Evolutionary conservation across 441 rosid genomes (phyloP), one percentile per base, ranked within the genome.

Genomic region (Pelargonium cotyledonis): DNA sequence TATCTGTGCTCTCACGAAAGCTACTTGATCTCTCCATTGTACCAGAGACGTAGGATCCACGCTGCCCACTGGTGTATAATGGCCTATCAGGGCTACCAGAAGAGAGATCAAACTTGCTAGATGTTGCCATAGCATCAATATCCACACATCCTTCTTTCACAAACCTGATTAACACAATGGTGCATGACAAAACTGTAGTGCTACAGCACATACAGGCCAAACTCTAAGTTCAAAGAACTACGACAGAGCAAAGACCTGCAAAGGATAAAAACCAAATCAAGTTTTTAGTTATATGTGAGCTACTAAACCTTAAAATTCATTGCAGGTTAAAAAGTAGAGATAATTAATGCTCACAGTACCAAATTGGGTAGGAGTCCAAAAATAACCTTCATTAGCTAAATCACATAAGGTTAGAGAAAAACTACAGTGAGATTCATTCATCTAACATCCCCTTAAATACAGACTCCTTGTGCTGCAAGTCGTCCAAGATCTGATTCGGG

Each of bases 61-160:
- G 88, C 77, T 79, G 87, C 73, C 89, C 96, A 72, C 82, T 71
- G 69, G 79, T 63, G 82, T 87, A 92, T 66, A 79, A 67, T 68
- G 90, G 84, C 85, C 92, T 87, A 81, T 90, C 96, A 26, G 88
- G 89, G 80, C 92, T 89, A 80, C 83, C 87, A 79, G 96, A 88
- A 82, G 97, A 82, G 77, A 79, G 80, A 81, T 89, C 99, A 69
- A 87, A 87, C 83, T 89, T 90, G 83, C 92, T 90, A 78, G 93
- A 85, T 72, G 88, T 85, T 66, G 98, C 89, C 96, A 89, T 88
- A 74, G 84, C 85, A 84, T 81, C 81, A 83, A 78, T 76, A 80
- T 83, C 70, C 73, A 78, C 69, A 72, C 85, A 82, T 79, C 82
- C 77, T 76, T 81, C 76, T 77, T 74, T 85, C 80, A 83, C 73